These are phyloP conservation scores for Pseudonitzschia multiseries DNA, from an alignment of 108 stramenopile genomes.

Conservation along the genomic window DNA sequence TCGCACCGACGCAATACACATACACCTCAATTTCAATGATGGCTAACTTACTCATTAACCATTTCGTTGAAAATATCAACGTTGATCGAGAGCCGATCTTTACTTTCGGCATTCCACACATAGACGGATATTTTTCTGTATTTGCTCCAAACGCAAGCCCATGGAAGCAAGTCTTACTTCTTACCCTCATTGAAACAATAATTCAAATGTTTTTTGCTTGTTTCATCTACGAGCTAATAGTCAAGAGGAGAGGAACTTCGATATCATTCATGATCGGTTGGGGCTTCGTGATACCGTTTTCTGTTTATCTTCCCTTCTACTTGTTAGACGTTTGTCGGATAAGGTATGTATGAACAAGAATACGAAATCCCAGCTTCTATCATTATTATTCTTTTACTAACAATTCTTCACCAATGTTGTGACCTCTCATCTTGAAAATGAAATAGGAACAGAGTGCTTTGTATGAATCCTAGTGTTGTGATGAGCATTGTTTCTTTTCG, in stretches of 20 bases:
- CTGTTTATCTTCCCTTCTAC: slow-evolving; percentile 26
- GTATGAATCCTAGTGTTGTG: slow-evolving; percentile 10
- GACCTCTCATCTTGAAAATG: not conserved
- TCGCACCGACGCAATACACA: not conserved
- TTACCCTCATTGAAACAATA: slow-evolving; percentile 20
- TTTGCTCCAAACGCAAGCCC: slow-evolving; percentile 25
- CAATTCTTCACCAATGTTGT: not conserved
- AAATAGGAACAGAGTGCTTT: slow-evolving; percentile 16
- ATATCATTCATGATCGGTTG: slow-evolving; percentile 40
- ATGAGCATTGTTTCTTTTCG: slow-evolving; percentile 33
- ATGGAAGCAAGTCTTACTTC: slow-evolving; percentile 26
- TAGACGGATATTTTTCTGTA: slow-evolving; percentile 26
- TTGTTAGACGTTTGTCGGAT: slow-evolving; percentile 33
- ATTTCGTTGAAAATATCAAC: slow-evolving; percentile 41
- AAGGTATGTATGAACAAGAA: slow-evolving; percentile 1
- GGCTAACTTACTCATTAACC: not conserved
- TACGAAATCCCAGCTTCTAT: not conserved
- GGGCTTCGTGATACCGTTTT: slow-evolving; percentile 39
- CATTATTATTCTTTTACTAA: not conserved
- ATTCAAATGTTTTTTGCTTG: slow-evolving; percentile 28
- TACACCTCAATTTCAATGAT: not conserved
- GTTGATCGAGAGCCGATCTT: slow-evolving; percentile 37
- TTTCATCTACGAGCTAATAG: slow-evolving; percentile 39
- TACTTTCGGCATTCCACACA: slow-evolving; percentile 23
- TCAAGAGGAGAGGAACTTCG: slow-evolving; percentile 26